A percentile compares a stretch with the other conserved stretches of the same genome.
These are phyloP conservation scores for Hypoxylon sp. DNA, from an alignment of 2,329 filamentous ascomycete species.

Conservation along the genomic window DNA sequence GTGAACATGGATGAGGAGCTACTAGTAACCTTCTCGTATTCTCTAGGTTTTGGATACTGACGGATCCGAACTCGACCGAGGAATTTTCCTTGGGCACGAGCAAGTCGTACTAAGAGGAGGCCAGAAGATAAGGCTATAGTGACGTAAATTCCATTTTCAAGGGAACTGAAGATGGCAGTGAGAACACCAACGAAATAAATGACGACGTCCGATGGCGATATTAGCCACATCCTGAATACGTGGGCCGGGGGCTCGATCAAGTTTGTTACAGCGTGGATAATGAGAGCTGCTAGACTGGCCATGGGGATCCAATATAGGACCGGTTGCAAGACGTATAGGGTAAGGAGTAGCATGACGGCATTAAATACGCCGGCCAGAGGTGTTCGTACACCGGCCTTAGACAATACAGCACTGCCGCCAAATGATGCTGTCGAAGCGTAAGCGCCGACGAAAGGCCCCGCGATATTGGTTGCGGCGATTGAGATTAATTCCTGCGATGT, in stretches of 20 bases:
- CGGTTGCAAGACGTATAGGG: constrained; percentile 3
- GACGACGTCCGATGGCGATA: constrained; percentile 17
- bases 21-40: not conserved
- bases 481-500: constrained; percentile 84
- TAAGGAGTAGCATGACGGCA: not conserved
- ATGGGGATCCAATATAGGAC: constrained; percentile 11
- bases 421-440: constrained; percentile 65
- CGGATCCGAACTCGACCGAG: constrained; percentile 10
- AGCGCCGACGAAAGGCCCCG: constrained; percentile 79
- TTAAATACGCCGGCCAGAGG: constrained; percentile 18
- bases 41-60: not conserved
- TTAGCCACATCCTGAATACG: constrained; percentile 14
- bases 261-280: constrained; percentile 21
- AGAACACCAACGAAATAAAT: constrained; percentile 17
- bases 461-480: constrained; percentile 79
- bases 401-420: constrained; percentile 83
- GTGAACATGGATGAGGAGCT: not conserved
- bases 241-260: constrained; percentile 9
- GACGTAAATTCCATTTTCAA: constrained; percentile 22
- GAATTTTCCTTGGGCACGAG: constrained; percentile 9
- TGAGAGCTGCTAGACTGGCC: constrained; percentile 20
- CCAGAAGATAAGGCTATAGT: constrained; percentile 8
- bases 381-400: constrained; percentile 70
- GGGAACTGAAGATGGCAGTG: constrained; percentile 15
- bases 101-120: constrained; percentile 10